These are phyloP conservation scores for Colletotrichum sp. DNA, from an alignment of 2,329 filamentous ascomycete genomes.

Conservation along the genomic window DNA sequence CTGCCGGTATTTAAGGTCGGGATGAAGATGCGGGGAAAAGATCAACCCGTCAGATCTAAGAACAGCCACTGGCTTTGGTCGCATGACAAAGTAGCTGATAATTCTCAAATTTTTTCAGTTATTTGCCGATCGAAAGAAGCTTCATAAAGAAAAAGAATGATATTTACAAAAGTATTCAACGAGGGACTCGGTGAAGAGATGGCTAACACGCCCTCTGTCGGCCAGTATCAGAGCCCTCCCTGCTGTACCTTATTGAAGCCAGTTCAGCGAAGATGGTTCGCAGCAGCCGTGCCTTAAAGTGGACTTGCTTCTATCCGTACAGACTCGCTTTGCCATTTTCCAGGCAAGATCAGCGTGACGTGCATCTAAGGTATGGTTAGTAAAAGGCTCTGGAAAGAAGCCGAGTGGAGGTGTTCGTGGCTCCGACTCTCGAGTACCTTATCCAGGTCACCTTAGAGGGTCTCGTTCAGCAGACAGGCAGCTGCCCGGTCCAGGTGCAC, in stretches of 20 bases:
- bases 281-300: too few species aligned
- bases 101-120: not conserved
- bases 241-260: too few species aligned
- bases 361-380: not conserved
- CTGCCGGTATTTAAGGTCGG: not conserved
- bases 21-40: not conserved
- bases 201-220: too few species aligned
- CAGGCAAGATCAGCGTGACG: not conserved
- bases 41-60: not conserved
- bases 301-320: not conserved
- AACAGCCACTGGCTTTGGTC: not conserved
- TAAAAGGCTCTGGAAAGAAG: not conserved
- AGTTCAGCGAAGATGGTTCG: too few species aligned
- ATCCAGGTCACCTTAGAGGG: not conserved
- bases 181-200: too few species aligned
- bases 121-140: not conserved
- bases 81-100: not conserved
- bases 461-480: not conserved
- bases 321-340: not conserved
- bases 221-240: too few species aligned
- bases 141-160: too few species aligned
- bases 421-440: not conserved
- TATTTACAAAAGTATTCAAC: too few species aligned
- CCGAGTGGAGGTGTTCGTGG: not conserved
- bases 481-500: not conserved